phyloP scores from a whole-genome alignment of 345 rosid species.

The Syzygium jambos region DNA sequence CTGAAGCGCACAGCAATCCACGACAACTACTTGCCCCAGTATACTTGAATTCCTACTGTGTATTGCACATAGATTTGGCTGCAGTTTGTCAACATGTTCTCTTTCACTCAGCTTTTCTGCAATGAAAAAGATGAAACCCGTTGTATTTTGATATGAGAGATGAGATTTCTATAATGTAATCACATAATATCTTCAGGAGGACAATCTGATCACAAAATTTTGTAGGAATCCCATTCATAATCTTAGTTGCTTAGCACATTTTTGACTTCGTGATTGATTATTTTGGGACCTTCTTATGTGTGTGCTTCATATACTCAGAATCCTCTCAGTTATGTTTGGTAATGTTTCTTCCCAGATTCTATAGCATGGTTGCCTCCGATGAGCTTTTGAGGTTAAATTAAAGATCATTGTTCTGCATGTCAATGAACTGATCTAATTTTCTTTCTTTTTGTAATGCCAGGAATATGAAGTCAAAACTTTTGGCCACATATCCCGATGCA shows the following conservation, averaged over 20 bases:
- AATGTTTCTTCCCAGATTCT: background rate
- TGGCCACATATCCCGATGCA: conserved; percentile 86
- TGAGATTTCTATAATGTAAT: background rate
- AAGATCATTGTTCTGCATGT: background rate
- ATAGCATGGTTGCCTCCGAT: background rate
- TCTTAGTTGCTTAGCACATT: background rate
- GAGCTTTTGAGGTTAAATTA: background rate
- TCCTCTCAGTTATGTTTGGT: background rate
- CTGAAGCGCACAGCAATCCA: background rate
- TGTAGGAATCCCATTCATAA: background rate
- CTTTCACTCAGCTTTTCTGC: background rate
- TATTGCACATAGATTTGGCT: background rate
- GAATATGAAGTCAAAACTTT: conserved; percentile 60
- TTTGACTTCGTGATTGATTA: background rate
- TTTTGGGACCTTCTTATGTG: background rate
- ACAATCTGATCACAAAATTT: background rate
- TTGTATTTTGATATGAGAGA: background rate
- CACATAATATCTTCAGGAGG: background rate
- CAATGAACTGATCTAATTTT: background rate
- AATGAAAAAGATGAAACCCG: background rate
- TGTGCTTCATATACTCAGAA: background rate
- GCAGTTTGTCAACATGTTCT: background rate
- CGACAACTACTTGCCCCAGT: background rate
- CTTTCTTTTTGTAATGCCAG: conserved; percentile 16
- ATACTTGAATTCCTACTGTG: background rate